Base-by-base conservation (phyloP, 768 basidiomycete genomes). In the Amanita rimosa region DNA sequence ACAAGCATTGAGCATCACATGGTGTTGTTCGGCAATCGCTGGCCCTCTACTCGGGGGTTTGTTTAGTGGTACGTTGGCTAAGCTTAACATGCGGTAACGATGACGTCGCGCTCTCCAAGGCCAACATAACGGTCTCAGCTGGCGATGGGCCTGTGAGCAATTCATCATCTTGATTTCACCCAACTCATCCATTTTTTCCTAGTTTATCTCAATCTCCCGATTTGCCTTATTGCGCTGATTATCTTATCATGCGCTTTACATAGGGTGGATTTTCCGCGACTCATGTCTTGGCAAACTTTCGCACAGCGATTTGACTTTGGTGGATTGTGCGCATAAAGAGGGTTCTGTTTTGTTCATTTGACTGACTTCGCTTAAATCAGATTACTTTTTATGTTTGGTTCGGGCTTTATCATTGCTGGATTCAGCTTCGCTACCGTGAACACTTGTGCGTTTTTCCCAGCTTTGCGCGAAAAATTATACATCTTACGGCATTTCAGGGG, bases 121-220 rank as follows among this genome's bases (percentile, higher is more conserved):
- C 24, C 55, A 59, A 48, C 57, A 58, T 52, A 55, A 54, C 26
- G 52, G 58, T 44, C 55, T 83, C 47, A 79, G 70, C 57, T 92
- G 88, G 88, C 73, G 89, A 74, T 91, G 85, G 82, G 84, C 79
- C 46, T 92, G 88, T 91, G 65, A 67, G 88, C 73, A 22, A 14
- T 47, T 40, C 24, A 16, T 50, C 9, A 36, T 26, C 52, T 11
- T n/a, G 8, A 39, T 52, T 46, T 44, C 5, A 22, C 14, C 17
- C 34, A 46, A 51, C 35, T 47, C 42, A 44, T 54, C 53, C 50
- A 58, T n/a, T 24, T 46, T 38, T 50, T 44, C 40, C 34, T 62
- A 91, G 88, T 92, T 62, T 90, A 80, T 61, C 72, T 92, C 62
- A 92, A 91, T 65, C 69, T 91, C 41, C 88, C 88, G 16, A 67